phyloP scores from a whole-genome alignment of 1,284 basidiomycete species.

The Austroboletus niveus region DNA sequence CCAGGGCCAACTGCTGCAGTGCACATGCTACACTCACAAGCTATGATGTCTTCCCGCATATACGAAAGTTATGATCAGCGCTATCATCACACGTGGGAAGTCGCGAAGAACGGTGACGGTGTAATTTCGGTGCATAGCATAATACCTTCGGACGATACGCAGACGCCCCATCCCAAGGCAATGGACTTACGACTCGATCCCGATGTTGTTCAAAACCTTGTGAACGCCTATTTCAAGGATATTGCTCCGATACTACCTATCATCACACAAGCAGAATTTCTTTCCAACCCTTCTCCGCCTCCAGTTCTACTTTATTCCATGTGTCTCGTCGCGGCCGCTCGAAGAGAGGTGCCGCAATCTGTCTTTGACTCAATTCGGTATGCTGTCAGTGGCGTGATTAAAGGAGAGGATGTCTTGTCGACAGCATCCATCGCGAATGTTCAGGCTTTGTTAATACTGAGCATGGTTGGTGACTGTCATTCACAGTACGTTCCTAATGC shows the following conservation, averaged over 20 bases:
- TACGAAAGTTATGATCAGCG: slow-evolving; percentile 87
- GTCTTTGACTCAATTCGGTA: slow-evolving; percentile 84
- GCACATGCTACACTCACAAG: slow-evolving; percentile 87
- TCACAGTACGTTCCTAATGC: slow-evolving; percentile 77
- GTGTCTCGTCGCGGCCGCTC: slow-evolving; percentile 86
- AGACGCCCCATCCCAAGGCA: slow-evolving; percentile 54
- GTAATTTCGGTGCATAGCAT: slow-evolving; percentile 83
- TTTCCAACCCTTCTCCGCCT: slow-evolving; percentile 69
- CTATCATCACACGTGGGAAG: slow-evolving; percentile 82
- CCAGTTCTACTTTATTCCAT: slow-evolving; percentile 89
- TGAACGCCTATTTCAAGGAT: slow-evolving; percentile 90
- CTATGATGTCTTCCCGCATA: slow-evolving; percentile 75
- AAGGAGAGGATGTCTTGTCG: slow-evolving; percentile 87
- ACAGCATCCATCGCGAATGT: slow-evolving; percentile 86
- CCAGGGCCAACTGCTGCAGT: slow-evolving; percentile 82
- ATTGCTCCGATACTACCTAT: slow-evolving; percentile 86
- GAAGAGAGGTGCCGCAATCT: slow-evolving; percentile 78
- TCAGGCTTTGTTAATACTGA: slow-evolving; percentile 83
- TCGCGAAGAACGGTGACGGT: slow-evolving; percentile 80
- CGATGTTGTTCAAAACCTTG: slow-evolving; percentile 77
- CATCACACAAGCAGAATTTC: slow-evolving; percentile 84
- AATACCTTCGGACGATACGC: slow-evolving; percentile 51
- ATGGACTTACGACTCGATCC: slow-evolving; percentile 69
- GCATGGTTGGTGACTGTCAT: slow-evolving; percentile 78
- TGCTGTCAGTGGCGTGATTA: slow-evolving; percentile 83